A percentile compares a stretch with the other conserved stretches of the same genome.
Evolutionary conservation across 192 early-diverging fungal genomes (phyloP).

Genomic region (Funneliformis geosporum): DNA sequence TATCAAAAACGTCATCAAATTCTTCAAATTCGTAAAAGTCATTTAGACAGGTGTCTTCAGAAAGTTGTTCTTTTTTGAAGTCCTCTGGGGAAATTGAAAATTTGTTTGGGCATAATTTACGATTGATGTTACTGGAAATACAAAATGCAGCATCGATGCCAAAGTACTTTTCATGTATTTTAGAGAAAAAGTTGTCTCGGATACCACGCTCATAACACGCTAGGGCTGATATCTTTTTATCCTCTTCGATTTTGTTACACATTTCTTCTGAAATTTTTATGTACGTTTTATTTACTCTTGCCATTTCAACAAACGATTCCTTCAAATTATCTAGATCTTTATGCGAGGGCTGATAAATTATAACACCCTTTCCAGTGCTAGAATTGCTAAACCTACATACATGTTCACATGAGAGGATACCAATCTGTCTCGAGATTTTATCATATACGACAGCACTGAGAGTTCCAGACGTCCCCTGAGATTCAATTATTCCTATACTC

Average conservation of each 20-base stretch:
- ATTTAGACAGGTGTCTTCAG: conserved; percentile 15
- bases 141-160: background rate
- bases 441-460: conserved; percentile 7
- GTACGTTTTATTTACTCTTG: too few relatives aligned
- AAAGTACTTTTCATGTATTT: background rate
- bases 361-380: background rate
- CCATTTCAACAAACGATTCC: background rate
- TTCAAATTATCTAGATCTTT: background rate
- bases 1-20: background rate
- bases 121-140: conserved; percentile 4
- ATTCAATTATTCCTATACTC: conserved; percentile 8
- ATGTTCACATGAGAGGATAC: conserved; percentile 14
- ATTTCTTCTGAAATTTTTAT: background rate
- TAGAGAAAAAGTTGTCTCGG: conserved; percentile 2
- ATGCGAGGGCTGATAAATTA: background rate
- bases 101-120: background rate
- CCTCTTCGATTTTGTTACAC: background rate
- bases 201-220: conserved; percentile 2
- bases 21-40: background rate
- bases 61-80: conserved; percentile 3
- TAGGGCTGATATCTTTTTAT: background rate
- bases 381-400: conserved; percentile 12
- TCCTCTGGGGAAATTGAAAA: conserved; percentile 8
- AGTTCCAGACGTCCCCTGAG: background rate
- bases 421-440: background rate